These are phyloP conservation scores for Yamadazyma conglobata DNA, from an alignment of 1,139 yeast genomes.

Conservation along the genomic window DNA sequence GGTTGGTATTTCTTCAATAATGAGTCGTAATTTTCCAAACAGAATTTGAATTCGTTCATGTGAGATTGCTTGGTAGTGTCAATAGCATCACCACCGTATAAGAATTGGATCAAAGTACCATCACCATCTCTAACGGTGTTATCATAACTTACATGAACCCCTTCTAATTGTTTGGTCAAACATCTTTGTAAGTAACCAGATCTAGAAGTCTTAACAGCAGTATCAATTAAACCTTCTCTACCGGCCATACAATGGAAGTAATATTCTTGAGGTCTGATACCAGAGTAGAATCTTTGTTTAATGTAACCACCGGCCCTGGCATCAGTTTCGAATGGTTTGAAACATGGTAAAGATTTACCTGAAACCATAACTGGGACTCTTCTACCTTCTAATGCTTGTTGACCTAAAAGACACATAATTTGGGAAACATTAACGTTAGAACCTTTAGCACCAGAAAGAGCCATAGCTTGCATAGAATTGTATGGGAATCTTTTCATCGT, in stretches of 20 bases:
- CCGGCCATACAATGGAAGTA: constrained; percentile 99
- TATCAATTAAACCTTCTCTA: constrained; percentile 98
- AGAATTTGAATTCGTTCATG: constrained; percentile 90
- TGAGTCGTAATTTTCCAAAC: constrained; percentile 86
- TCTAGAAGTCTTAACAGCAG: constrained; percentile 98
- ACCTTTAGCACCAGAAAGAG: constrained; percentile 98
- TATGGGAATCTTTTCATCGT: constrained; percentile 93
- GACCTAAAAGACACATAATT: constrained; percentile 98
- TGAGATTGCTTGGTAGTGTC: constrained; percentile 95
- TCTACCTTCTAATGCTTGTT: constrained; percentile 98
- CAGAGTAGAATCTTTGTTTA: constrained; percentile 95
- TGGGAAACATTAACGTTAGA: constrained; percentile 98
- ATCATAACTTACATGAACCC: constrained; percentile 92
- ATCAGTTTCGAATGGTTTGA: constrained; percentile 94
- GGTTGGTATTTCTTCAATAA: constrained; percentile 86
- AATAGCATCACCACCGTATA: constrained; percentile 96
- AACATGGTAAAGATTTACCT: constrained; percentile 95
- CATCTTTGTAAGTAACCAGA: constrained; percentile 99
- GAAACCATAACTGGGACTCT: constrained; percentile 99
- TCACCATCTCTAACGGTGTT: constrained; percentile 95
- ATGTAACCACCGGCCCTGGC: constrained; percentile 99
- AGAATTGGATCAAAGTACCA: constrained; percentile 88
- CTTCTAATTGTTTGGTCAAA: constrained; percentile 96
- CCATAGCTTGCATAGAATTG: constrained; percentile 99
- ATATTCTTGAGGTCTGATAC: constrained; percentile 98